Conservation (phyloP, 2,329 filamentous ascomycete genomes). For the Aphanocladium album region DNA sequence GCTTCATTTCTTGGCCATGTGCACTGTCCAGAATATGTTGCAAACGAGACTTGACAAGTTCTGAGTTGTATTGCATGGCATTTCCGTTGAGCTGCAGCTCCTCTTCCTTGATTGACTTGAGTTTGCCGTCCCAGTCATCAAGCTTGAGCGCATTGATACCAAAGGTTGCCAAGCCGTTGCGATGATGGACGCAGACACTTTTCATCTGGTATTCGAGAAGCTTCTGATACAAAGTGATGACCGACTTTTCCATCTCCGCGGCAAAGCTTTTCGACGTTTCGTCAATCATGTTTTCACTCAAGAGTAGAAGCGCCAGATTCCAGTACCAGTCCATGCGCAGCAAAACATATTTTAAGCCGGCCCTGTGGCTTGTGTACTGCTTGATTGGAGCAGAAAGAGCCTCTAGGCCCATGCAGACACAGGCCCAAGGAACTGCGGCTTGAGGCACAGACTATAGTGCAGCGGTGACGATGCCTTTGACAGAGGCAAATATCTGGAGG, state of each 20-base stretch:
- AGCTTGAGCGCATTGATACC: slow-evolving; percentile 25
- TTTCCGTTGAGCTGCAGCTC: slow-evolving; percentile 20
- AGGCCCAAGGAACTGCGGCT: slow-evolving; percentile 33
- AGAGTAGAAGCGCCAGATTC: slow-evolving; percentile 24
- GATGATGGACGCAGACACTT: slow-evolving; percentile 33
- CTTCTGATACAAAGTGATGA: slow-evolving; percentile 33
- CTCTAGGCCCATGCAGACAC: slow-evolving; percentile 31
- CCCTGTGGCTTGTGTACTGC: slow-evolving; percentile 24
- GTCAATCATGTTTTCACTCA: slow-evolving; percentile 18
- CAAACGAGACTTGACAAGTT: slow-evolving; percentile 5
- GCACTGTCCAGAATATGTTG: neutral
- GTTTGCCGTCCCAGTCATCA: slow-evolving; percentile 30
- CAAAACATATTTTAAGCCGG: slow-evolving; percentile 31
- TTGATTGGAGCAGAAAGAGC: slow-evolving; percentile 26
- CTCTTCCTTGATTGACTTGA: slow-evolving; percentile 24
- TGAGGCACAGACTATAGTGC: slow-evolving; percentile 25
- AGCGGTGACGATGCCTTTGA: slow-evolving; percentile 23
- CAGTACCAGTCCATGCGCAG: slow-evolving; percentile 36
- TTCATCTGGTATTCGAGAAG: slow-evolving; percentile 38
- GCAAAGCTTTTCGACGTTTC: slow-evolving; percentile 14
- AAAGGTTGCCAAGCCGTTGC: slow-evolving; percentile 23
- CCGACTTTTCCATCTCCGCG: slow-evolving; percentile 19
- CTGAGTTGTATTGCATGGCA: slow-evolving; percentile 15
- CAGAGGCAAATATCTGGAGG: slow-evolving; percentile 20
- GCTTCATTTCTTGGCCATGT: neutral